phyloP scores from a whole-genome alignment of 2,329 filamentous ascomycete species.

The Claviceps fusiformis region DNA sequence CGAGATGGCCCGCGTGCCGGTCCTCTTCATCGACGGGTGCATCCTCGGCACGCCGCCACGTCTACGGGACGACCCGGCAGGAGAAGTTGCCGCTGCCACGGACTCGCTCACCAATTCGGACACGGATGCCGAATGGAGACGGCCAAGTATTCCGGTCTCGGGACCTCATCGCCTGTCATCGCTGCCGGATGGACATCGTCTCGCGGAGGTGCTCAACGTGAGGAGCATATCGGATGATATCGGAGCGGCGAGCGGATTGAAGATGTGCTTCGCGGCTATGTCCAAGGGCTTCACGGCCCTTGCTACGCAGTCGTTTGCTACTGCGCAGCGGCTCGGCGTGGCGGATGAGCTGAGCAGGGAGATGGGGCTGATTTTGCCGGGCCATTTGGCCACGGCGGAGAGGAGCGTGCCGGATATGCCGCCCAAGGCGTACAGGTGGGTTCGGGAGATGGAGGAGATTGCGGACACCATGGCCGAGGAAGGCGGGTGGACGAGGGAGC shows the following conservation, averaged over 20 bases:
- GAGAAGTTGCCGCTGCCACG: slow-evolving; percentile 6
- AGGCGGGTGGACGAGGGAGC: slow-evolving; percentile 42
- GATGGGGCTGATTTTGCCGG: slow-evolving; percentile 36
- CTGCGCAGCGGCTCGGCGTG: slow-evolving; percentile 50
- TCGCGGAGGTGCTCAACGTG: slow-evolving; percentile 32
- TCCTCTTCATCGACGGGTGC: slow-evolving; percentile 42
- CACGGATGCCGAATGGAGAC: slow-evolving; percentile 20
- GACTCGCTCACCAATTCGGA: slow-evolving; percentile 7
- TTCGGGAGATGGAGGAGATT: slow-evolving; percentile 67
- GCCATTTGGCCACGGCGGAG: slow-evolving; percentile 31
- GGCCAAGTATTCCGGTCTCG: slow-evolving; percentile 33
- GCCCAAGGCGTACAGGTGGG: slow-evolving; percentile 67
- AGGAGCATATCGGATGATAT: slow-evolving; percentile 34
- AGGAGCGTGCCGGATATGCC: slow-evolving; percentile 45
- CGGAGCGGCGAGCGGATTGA: slow-evolving; percentile 45
- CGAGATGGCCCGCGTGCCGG: slow-evolving; percentile 21
- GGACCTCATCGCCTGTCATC: slow-evolving; percentile 29
- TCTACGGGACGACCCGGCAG: slow-evolving; percentile 12
- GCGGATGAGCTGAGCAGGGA: slow-evolving; percentile 43
- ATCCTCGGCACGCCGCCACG: slow-evolving; percentile 43
- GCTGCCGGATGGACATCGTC: slow-evolving; percentile 25
- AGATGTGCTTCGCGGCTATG: slow-evolving; percentile 52
- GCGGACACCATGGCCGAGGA: slow-evolving; percentile 49
- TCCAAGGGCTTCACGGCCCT: slow-evolving; percentile 55
- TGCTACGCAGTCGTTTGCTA: slow-evolving; percentile 57